Percentiles rank a stretch among this genome's conserved stretches.
phyloP scores from a whole-genome alignment of 345 rosid genomes.

The Salix suchowensis region DNA sequence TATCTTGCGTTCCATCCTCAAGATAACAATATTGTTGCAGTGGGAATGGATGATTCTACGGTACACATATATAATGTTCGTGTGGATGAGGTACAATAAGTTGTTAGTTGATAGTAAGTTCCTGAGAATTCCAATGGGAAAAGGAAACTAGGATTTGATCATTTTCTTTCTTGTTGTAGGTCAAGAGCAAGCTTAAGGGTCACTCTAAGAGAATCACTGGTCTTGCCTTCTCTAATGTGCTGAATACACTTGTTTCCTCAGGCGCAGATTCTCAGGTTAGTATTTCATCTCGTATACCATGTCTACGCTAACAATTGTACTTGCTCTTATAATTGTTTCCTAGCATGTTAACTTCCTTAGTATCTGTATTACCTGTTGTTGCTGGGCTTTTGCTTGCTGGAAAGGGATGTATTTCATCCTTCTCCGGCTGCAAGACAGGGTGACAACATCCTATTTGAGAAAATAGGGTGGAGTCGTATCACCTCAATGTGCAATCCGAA shows the following conservation, averaged over 20 bases:
- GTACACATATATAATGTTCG: conserved; percentile 37
- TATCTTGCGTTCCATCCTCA: conserved; percentile 49
- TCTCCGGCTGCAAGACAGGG: not conserved
- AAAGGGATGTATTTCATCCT: not conserved
- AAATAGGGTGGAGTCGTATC: not conserved
- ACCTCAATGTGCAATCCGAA: not conserved
- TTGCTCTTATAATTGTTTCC: not conserved
- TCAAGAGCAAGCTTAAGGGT: conserved; percentile 65
- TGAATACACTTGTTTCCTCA: conserved; percentile 64
- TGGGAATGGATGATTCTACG: conserved; percentile 50
- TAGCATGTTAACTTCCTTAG: not conserved
- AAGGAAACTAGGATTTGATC: not conserved
- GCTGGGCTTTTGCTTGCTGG: not conserved
- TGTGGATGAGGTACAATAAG: conserved; percentile 29
- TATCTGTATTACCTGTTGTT: not conserved
- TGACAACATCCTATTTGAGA: not conserved
- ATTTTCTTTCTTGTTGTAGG: conserved; percentile 31
- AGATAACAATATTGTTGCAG: conserved; percentile 43
- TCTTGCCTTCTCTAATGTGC: conserved; percentile 61
- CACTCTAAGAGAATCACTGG: conserved; percentile 74
- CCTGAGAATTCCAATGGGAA: not conserved
- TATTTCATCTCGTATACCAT: not conserved
- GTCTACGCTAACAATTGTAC: not conserved
- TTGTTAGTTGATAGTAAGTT: not conserved
- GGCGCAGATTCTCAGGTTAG: conserved; percentile 91